Base-by-base conservation (phyloP, 1,139 yeast species). In the Diutina sp. region DNA sequence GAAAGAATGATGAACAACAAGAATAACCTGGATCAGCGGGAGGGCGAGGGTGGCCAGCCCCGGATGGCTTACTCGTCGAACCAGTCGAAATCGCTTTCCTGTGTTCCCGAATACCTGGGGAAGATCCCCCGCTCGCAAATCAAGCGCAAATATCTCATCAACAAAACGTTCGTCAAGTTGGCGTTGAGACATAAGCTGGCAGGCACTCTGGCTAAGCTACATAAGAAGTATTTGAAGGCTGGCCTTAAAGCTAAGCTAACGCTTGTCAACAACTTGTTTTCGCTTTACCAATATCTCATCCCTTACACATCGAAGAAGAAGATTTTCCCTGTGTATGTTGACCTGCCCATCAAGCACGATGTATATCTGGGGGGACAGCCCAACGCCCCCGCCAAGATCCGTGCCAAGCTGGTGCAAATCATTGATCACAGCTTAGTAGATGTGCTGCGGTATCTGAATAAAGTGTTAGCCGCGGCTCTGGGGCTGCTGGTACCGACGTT, bases 401-500 rank as follows among this genome's bases (percentile, higher is more conserved):
- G 53, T 12, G 41, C 44, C 28, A 50, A 50, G 32, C 44, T 32
- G 53, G 53, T 32, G 28, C 53, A 50, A 32, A 50, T 50, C 29
- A 50, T 50, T 28, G 53, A 50, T 14, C 12, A 16, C 16, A 50
- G 32, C 35, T 21, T 50, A n/a, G 44, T 32, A 8, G 28, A 30
- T 16, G 18, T 50, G 45, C 32, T 29, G 32, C 28, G 44, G 11
- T 50, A 30, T 9, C 53, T 50, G 51, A 48, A 48, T 29, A 48
- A 48, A 29, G 51, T 48, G 14, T 21, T 48, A 14, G 32, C 28
- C n/a, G 38, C 38, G 6, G 35, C 51, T 8, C 51, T 48, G 51
- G 51, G 21, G 21, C 16, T 29, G 38, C n/a, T 14, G 51, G 51
- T 48, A 8, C 53, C 53, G n/a, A 50, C 53, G 3, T 80, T 76